Base-by-base conservation (phyloP, 805 yeast species). In the Cyberlindnera saturnus region DNA sequence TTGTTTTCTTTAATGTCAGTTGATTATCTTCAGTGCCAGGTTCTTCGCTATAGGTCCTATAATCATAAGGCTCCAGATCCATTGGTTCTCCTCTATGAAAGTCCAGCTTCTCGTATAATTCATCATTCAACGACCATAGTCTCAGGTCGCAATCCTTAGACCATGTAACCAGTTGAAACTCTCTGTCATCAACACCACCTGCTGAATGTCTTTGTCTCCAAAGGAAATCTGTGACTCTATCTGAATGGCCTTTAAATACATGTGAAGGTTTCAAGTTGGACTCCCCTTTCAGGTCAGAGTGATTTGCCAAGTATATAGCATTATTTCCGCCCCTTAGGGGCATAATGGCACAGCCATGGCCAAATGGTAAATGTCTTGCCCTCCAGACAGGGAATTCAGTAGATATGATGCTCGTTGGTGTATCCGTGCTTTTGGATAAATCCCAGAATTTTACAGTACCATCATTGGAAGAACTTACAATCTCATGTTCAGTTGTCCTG, bases 131-230 rank as follows among this genome's bases (percentile, higher is more conserved):
- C 0, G 88, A 84, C 97, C 97, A 91, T 38, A 90, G 64, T 47
- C 90, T 71, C 45, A 93, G 66, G 57, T 87, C 95, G 51, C 81
- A 77, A 59, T 93, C 98, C 40, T 86, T 81, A 1, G 95, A 82
- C 97, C 98, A 91, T 0, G 98, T 87, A 1, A 93, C 91, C 39
- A 93, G 62, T 61, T 93, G 98, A 57, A 78, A 93, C 46, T 90
- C 96, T 42, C 91, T 70, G 65, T 86, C 88, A 51, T 81, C 82
- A 13, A 74, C 54, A 0, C 56, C 61, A 2, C 69, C 59, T 36
- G 68, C 67, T 4, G 68, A 60, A 44, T 79, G 75, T 32, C 88
- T 70, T 7, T 78, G 67, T 50, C 98, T 70, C 96, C 96, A 91
- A 1, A 89, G 66, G 56, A 91, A 89, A 57, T 93, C 98, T 33